Evolutionary conservation across 441 rosid genomes (phyloP).

Genomic region (Macaranga tanarius): DNA sequence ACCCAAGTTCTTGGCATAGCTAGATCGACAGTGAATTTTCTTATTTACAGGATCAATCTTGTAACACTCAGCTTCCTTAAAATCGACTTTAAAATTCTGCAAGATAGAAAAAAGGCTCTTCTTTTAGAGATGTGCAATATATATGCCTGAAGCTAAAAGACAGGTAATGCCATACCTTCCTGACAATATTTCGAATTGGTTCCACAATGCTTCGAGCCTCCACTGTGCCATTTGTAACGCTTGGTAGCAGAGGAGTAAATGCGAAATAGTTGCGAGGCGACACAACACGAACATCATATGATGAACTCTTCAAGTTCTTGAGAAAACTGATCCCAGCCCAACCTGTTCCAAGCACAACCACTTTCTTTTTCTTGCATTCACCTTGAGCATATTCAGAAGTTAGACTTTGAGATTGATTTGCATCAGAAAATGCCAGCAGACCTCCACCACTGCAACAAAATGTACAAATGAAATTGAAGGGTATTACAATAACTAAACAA

Average conservation of each 20-base stretch:
- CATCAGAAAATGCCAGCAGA: constrained; percentile 47
- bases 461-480: neutral
- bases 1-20: constrained; percentile 32
- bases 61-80: constrained; percentile 80
- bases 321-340: constrained; percentile 91
- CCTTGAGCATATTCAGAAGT: neutral
- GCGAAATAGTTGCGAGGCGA: constrained; percentile 96
- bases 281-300: constrained; percentile 68
- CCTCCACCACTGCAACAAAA: constrained; percentile 51
- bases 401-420: neutral
- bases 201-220: constrained; percentile 72
- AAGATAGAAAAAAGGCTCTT: neutral
- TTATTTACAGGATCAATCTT: constrained; percentile 71
- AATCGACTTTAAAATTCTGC: constrained; percentile 62
- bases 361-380: constrained; percentile 50
- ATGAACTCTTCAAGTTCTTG: constrained; percentile 57
- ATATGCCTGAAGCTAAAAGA: neutral
- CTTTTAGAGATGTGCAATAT: neutral
- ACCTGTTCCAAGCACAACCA: constrained; percentile 82
- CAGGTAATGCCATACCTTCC: constrained; percentile 46
- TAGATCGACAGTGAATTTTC: constrained; percentile 68
- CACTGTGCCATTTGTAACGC: constrained; percentile 87
- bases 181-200: constrained; percentile 80
- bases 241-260: constrained; percentile 85
- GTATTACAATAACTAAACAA: too few species aligned